Base-by-base conservation (phyloP, 2,329 filamentous ascomycete genomes). In the Ampelomyces quisqualis region DNA sequence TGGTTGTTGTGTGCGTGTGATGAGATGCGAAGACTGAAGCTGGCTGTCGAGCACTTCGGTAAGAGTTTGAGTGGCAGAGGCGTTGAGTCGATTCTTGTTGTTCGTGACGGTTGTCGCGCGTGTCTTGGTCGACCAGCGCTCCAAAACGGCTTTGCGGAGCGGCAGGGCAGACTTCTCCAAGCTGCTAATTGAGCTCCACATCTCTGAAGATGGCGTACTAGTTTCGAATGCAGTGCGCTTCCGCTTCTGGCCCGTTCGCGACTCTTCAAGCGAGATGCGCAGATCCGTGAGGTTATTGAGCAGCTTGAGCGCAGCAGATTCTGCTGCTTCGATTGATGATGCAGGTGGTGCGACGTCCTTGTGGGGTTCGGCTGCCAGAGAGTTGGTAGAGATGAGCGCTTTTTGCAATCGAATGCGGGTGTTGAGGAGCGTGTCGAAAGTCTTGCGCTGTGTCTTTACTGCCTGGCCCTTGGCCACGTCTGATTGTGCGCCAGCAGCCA, bases 381-480 rank as follows among this genome's bases (percentile, higher is more conserved):
- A 85, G 67, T 96, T 96, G 18, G 85, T 80, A 0, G 87, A 84
- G 11, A 93, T 79, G 10, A 98, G 72, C 2, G 88, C 89, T 68
- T 96, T 97, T 67, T 98, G 94, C 13, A 98, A 73, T 46, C 91
- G 87, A 61, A 98, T 96, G 14, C 93, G 84, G 10, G 90, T 80
- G 70, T 95, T 95, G 21, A 98, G 78, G 1, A 97, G 79, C 0
- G 87, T 81, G 55, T 97, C 91, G 60, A 95, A 98, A 1, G 85
- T 82, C 47, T 84, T 85, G 36, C 90, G 82, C 70, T 98, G 93
- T 42, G 83, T 76, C 57, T 90, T 91, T 24, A 98, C 88, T 0
- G 91, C 91, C 39, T 79, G 72, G 9, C 93, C 93, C 69, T 97
- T 97, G 28, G 84, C 81, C 4, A 86, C 82, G 63, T 97, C 93